Evolutionary conservation across 108 stramenopile genomes (phyloP), one percentile per base, ranked within the genome.

Genomic region (Schizochytrium sp.): DNA sequence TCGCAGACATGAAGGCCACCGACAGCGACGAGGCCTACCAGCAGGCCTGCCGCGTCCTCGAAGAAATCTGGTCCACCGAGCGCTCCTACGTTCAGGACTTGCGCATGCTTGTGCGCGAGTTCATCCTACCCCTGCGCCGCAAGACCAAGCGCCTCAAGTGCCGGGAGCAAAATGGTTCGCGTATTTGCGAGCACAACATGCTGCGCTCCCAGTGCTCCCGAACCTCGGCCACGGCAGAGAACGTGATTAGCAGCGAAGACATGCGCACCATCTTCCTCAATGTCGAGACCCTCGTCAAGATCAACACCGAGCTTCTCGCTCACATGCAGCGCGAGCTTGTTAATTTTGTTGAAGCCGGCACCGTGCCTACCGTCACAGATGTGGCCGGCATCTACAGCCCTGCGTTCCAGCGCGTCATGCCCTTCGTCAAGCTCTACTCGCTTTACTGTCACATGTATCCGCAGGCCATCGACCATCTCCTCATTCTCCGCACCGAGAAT

Each of bases 1-100:
- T 83, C 4, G 76, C 44, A 23, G 23, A 23, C 1, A 83, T 83
- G 45, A 83, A 83, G 76, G 48, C 4, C 51, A 18, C 16, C 6
- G 48, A 83, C 76, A 45, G 19, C 10, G 76, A 47, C 51, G 76
- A 83, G 45, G 48, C 76, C 45, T 83, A 83, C 23, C 45, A 53
- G 23, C 76, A 83, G 76, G 45, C 76, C 25, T 25, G n/a, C 4
- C 51, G 48, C 45, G 76, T 83, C 6, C 76, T 83, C 5, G 19
- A 83, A 45, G 76, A 83, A 28, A 83, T 83, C 28, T 83, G 76
- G 76, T 53, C 76, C 4, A 83, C 76, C 76, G 76, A 83, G 76
- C 76, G 76, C 19, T 45, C 76, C 48, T 83, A 83, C 76, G 76
- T 83, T 6, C 6, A 12, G 10, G 76, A 28, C 0, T 34, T 83